Evolutionary conservation across 495 filamentous ascomycete species (phyloP).

Genomic region (Penicillium alfredii): DNA sequence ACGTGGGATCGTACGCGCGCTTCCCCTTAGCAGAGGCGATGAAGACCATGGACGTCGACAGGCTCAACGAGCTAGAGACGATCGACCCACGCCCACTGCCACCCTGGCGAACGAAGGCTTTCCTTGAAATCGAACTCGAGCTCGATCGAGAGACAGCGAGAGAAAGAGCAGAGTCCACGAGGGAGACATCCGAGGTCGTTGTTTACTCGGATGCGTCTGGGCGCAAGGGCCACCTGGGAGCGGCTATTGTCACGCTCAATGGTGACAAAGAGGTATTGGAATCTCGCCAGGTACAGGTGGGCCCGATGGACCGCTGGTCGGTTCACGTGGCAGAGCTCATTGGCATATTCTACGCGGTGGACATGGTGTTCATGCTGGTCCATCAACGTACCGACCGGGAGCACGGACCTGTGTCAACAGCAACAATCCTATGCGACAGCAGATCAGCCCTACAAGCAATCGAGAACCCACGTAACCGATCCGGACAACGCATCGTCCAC

Average conservation of each 20-base stretch:
- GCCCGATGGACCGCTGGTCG: constrained; percentile 17
- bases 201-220: too few relatives aligned
- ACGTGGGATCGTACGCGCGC: background rate
- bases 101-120: constrained; percentile 8
- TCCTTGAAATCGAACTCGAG: too few relatives aligned
- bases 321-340: constrained; percentile 20
- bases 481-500: constrained; percentile 16
- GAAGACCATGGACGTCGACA: constrained; percentile 3
- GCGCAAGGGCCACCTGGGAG: constrained; percentile 12
- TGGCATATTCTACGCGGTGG: constrained; percentile 17
- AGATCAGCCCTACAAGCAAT: constrained; percentile 16
- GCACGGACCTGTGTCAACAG: background rate
- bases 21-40: constrained; percentile 9
- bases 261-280: constrained; percentile 1
- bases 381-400: background rate
- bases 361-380: constrained; percentile 7
- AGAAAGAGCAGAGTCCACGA: too few relatives aligned
- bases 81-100: constrained; percentile 7
- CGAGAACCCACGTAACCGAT: constrained; percentile 12
- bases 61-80: constrained; percentile 1
- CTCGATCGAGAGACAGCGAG: too few relatives aligned
- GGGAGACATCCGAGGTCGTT: too few relatives aligned
- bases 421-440: constrained; percentile 13
- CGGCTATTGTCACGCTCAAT: constrained; percentile 8
- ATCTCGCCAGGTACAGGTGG: constrained; percentile 16